Evolutionary conservation across 495 filamentous ascomycete genomes (phyloP).

Genomic region (Podospora bellae-mahoneyi): DNA sequence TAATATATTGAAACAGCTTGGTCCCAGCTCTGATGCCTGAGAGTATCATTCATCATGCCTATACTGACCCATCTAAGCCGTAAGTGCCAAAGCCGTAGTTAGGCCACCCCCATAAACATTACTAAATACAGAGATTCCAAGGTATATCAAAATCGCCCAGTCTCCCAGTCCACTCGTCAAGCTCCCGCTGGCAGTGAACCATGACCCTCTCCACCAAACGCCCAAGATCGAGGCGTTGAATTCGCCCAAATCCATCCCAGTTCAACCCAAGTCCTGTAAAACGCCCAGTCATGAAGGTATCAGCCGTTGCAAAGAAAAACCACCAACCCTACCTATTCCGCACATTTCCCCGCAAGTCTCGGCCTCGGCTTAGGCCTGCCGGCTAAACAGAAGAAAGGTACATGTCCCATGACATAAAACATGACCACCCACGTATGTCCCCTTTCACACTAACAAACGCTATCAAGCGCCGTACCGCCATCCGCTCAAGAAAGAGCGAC

Average conservation of each 20-base stretch:
- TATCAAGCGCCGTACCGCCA: neutral
- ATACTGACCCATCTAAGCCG: neutral
- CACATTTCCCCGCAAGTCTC: neutral
- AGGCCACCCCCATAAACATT: neutral
- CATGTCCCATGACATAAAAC: neutral
- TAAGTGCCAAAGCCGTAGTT: neutral
- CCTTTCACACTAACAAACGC: neutral
- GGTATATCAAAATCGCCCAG: neutral
- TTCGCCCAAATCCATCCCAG: neutral
- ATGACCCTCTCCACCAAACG: neutral
- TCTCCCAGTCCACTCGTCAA: neutral
- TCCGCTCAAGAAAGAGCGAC: constrained; percentile 16
- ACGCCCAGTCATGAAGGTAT: constrained; percentile 11
- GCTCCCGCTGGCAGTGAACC: neutral
- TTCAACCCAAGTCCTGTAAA: neutral
- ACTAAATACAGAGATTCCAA: neutral
- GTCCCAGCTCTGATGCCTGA: neutral
- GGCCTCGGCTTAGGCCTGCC: neutral
- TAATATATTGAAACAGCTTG: neutral
- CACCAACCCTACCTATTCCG: neutral
- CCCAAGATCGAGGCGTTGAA: neutral
- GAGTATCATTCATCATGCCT: neutral
- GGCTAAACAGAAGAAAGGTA: neutral
- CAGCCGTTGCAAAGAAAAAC: neutral
- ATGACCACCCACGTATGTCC: neutral